Base-by-base conservation (phyloP, 805 yeast species). In the Cyberlindnera maclurae region DNA sequence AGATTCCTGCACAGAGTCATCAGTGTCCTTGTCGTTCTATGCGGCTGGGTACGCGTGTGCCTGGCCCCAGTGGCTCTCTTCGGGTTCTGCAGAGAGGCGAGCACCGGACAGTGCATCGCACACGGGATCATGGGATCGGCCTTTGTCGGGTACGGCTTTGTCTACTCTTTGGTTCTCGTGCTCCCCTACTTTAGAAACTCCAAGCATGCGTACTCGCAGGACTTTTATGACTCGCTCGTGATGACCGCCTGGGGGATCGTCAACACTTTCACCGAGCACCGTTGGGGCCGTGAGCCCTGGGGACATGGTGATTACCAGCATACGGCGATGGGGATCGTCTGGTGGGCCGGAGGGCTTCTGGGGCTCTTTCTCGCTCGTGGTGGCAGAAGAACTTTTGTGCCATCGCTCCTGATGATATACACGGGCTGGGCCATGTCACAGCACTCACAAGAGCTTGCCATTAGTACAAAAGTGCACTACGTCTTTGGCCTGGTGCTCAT, bases 61-160 rank as follows among this genome's bases (percentile, higher is more conserved):
- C 63, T 90, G 63, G 90, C 95, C 0, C 86, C 90, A 5, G 80
- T 85, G 33, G 82, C 95, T 1, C 55, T 88, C 45, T 75, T 86
- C 46, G 96, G 96, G 2, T 90, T 88, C 60, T 90, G 97, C 62
- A 78, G 86, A 50, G 83, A 73, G 5, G 68, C 59, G 27, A 93
- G 85, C 52, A 79, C 94, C 0, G 97, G 97, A 17, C 97, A 90
- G 62, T 90, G 97, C 59, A 74, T 88, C 30, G 97, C 97, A 0
- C 97, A 90, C 58, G 97, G 96, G 4, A 85, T 90, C 43, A 90
- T 90, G 97, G 97, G 97, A 0, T 73, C 85, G 17, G 81, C 95
- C 0, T 90, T 90, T 50, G 72, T 90, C 10, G 61, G 70, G 4
- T 90, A 90, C 57, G 95, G 96, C 4, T 77, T 81, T 43, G 61